Percentiles rank a stretch among this genome's conserved stretches.
Conservation (phyloP, 768 basidiomycete species). For the Auricularia sp. region DNA sequence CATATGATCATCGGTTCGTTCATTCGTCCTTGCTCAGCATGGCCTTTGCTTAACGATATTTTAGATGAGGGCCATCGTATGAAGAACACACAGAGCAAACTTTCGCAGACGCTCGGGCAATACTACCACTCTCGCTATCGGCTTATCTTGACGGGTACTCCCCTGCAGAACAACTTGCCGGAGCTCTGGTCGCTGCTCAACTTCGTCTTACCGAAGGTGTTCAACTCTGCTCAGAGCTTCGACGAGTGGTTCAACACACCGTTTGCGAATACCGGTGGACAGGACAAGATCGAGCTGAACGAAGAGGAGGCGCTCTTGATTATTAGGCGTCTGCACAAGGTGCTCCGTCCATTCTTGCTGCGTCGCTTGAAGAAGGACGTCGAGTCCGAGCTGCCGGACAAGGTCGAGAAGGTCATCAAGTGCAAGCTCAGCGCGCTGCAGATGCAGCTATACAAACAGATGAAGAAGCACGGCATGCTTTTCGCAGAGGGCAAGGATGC, state of each 20-base stretch:
- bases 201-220: constrained; percentile 88
- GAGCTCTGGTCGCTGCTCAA: constrained; percentile 94
- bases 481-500: constrained; percentile 62
- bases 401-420: constrained; percentile 97
- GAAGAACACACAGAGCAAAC: constrained; percentile 90
- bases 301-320: constrained; percentile 99
- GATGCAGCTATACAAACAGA: constrained; percentile 87
- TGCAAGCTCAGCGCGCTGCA: constrained; percentile 90
- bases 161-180: constrained; percentile 92
- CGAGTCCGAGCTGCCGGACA: constrained; percentile 89
- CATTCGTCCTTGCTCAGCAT: not conserved
- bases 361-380: constrained; percentile 93
- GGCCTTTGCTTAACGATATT: constrained; percentile 2
- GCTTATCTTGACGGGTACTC: constrained; percentile 91
- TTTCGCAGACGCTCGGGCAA: constrained; percentile 79
- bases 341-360: constrained; percentile 87
- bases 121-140: constrained; percentile 90
- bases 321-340: constrained; percentile 92
- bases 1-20: constrained; percentile 89
- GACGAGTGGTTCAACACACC: constrained; percentile 99
- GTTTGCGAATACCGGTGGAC: constrained; percentile 94
- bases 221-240: constrained; percentile 98
- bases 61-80: constrained; percentile 93
- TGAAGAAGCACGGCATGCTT: constrained; percentile 93
- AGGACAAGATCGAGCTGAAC: constrained; percentile 96